Evolutionary conservation across 495 filamentous ascomycete species (phyloP).

Genomic region (Talaromyces liani): DNA sequence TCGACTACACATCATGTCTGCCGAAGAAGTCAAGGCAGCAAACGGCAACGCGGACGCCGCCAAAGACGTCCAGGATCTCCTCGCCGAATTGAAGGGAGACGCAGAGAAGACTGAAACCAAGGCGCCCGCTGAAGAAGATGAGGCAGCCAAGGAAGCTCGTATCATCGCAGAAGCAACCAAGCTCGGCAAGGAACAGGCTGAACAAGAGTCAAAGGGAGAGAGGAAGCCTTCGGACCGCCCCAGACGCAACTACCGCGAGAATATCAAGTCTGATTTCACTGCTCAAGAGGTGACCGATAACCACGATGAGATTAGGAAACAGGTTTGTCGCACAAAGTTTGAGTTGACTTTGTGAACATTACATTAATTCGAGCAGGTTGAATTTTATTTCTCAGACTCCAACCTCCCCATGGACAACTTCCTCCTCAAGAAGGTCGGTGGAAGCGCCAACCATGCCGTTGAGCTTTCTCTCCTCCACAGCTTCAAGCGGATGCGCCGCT

Average conservation of each 20-base stretch:
- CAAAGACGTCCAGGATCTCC: conserved; percentile 40
- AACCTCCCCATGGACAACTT: conserved; percentile 87
- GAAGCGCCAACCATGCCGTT: conserved; percentile 70
- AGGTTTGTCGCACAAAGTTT: conserved; percentile 38
- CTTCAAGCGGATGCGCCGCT: conserved; percentile 92
- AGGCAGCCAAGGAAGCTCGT: conserved; percentile 30
- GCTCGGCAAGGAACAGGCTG: conserved; percentile 36
- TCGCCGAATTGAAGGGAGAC: conserved; percentile 40
- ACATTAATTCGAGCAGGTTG: conserved; percentile 51
- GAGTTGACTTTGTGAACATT: neutral
- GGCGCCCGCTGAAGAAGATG: conserved; percentile 3
- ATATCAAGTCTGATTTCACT: conserved; percentile 59
- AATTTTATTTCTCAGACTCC: conserved; percentile 95
- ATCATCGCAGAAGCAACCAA: conserved; percentile 39
- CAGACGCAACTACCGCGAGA: conserved; percentile 24
- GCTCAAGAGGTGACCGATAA: conserved; percentile 58
- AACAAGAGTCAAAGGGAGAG: conserved; percentile 23
- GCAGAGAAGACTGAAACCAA: neutral
- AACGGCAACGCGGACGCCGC: conserved; percentile 33
- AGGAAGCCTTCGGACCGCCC: conserved; percentile 11
- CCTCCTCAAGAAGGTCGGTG: conserved; percentile 68
- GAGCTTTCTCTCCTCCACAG: conserved; percentile 63
- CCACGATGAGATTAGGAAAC: conserved; percentile 69
- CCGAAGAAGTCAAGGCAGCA: conserved; percentile 32
- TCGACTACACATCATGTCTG: conserved; percentile 24